Base-by-base conservation (phyloP, 768 basidiomycete species). In the Psilocybe cubensis region DNA sequence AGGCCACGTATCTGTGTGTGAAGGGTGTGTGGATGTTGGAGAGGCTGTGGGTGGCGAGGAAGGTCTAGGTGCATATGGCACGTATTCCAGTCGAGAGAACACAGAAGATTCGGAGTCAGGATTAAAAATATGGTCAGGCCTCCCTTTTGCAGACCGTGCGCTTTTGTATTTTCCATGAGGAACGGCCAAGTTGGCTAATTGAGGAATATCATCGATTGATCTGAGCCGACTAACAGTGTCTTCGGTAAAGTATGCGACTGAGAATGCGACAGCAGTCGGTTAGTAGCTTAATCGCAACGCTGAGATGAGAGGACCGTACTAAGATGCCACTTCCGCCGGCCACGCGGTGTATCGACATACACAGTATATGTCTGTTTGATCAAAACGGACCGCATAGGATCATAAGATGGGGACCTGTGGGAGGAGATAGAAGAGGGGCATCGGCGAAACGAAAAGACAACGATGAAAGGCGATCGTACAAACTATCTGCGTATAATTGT, bases 361-460 rank as follows among this genome's bases (percentile, higher is more conserved):
- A 90, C 89, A 4, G 89, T 91, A 64, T 91, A 92, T 0, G 90
- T 92, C 70, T 92, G 90, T 68, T 92, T 92, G 65, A 90, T 85
- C 31, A 92, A 76, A 43, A 79, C 69, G 12, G 74, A 70, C 24
- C 73, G 76, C 47, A 66, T 68, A 35, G 69, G 66, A 44, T 76
- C 74, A 56, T 71, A 71, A 35, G 71, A 63, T 25, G 69, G 62
- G 20, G 70, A 61, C 18, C 71, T 74, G 31, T 50, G 10, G 41
- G 41, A 41, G 49, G 40, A n/a, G n/a, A n/a, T n/a, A n/a, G 27
- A 53, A 29, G n/a, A 27, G 28, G 25, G 35, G 41, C 40, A 35
- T 58, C 33, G 28, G 52, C 33, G 41, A 50, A 23, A 31, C 38
- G 33, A 38, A 25, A 25, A 9, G 38, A 21, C 25, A 57, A 35